A percentile compares a stretch with the other conserved stretches of the same genome.
Evolutionary conservation across 352 stramenopile genomes (phyloP).

Genomic region (Globisporangium ultimum): DNA sequence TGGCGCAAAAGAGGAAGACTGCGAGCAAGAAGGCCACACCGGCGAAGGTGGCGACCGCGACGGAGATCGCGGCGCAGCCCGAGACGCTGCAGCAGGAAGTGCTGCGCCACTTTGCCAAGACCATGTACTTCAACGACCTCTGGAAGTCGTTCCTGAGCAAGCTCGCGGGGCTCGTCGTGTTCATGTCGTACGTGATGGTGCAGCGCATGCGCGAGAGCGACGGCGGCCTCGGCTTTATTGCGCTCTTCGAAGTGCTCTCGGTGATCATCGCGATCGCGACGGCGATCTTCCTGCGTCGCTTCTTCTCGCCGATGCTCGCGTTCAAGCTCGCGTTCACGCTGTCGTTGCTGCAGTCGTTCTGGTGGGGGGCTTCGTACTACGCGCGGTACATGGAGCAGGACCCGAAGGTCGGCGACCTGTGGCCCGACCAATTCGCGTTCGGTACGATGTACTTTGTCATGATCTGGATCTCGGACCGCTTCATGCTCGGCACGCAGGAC

Average conservation of each 20-base stretch:
- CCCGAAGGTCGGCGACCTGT: conserved; percentile 51
- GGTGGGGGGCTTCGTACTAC: conserved; percentile 54
- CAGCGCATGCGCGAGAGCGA: conserved; percentile 53
- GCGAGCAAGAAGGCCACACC: conserved; percentile 12
- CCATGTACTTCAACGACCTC: conserved; percentile 82
- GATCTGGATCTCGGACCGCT: conserved; percentile 76
- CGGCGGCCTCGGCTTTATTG: conserved; percentile 46
- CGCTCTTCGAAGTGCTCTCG: conserved; percentile 61
- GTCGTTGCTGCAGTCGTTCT: conserved; percentile 65
- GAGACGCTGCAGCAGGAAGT: conserved; percentile 61
- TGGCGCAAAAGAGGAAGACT: conserved; percentile 14
- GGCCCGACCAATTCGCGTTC: conserved; percentile 61
- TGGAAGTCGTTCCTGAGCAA: conserved; percentile 84
- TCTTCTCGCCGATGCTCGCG: conserved; percentile 51
- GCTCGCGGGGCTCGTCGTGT: conserved; percentile 57
- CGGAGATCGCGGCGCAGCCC: conserved; percentile 14
- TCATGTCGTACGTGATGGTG: conserved; percentile 62
- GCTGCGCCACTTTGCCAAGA: conserved; percentile 79
- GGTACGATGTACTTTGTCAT: conserved; percentile 73
- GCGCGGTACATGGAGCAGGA: conserved; percentile 40
- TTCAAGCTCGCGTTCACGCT: conserved; percentile 82
- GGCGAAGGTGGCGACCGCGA: not conserved
- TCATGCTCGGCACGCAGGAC: conserved; percentile 70
- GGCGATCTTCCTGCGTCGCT: conserved; percentile 63
- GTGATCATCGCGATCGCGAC: conserved; percentile 49